These are phyloP conservation scores for Nemania sp. DNA, from an alignment of 2,329 filamentous ascomycete genomes.

Conservation along the genomic window DNA sequence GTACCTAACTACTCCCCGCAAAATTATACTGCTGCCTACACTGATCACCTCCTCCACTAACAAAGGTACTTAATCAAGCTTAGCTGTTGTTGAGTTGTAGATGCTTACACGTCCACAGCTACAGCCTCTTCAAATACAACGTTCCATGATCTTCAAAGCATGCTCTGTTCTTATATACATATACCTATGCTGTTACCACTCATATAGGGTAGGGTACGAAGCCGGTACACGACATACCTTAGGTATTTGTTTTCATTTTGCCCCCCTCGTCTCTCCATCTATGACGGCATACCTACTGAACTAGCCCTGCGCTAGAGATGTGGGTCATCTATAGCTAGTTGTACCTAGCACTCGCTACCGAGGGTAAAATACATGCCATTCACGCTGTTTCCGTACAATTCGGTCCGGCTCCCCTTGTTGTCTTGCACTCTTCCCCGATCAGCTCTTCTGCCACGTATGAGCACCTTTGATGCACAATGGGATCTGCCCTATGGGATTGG, in stretches of 20 bases:
- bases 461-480: conserved; percentile 17
- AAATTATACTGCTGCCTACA: not conserved
- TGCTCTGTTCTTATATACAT: not conserved
- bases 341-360: not conserved
- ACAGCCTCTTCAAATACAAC: conserved; percentile 25
- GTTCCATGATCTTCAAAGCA: conserved; percentile 27
- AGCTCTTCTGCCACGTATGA: conserved; percentile 34
- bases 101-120: not conserved
- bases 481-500: conserved; percentile 31
- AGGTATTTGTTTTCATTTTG: not conserved
- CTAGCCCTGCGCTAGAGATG: not conserved
- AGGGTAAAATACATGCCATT: conserved; percentile 1
- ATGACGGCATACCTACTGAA: conserved; percentile 13
- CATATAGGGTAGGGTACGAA: not conserved
- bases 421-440: conserved; percentile 17
- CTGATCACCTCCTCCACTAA: no score
- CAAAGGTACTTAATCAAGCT: no score
- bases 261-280: not conserved
- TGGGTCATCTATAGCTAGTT: no score
- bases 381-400: not conserved
- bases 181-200: not conserved
- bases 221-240: not conserved
- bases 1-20: no score
- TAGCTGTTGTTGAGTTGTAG: no score
- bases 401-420: conserved; percentile 3